Evolutionary conservation across 169 alveolate species (phyloP).

Genomic region (Eimeria tenella): DNA sequence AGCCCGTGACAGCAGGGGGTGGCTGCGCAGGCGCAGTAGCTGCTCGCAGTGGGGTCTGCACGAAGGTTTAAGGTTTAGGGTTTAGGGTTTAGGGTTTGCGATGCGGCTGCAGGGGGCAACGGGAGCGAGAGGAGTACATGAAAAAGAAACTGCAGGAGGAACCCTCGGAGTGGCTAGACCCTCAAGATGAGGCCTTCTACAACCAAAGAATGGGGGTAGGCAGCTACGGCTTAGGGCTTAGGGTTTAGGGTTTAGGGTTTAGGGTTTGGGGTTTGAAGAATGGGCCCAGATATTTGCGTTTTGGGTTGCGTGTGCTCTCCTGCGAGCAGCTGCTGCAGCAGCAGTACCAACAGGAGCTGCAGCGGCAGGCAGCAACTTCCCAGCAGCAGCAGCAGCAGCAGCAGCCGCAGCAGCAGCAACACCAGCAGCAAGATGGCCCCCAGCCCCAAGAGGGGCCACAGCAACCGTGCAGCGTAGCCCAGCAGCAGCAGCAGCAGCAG

Average conservation of each 20-base stretch:
- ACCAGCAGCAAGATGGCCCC: background rate
- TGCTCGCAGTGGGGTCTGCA: background rate
- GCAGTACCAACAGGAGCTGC: constrained; percentile 34
- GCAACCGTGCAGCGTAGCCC: constrained; percentile 1
- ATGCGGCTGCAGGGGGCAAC: constrained; percentile 83
- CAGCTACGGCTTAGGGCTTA: background rate
- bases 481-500: constrained; percentile 10
- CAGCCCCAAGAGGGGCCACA: background rate
- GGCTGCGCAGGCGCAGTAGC: no score
- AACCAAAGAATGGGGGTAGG: constrained; percentile 72
- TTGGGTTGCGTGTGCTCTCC: background rate
- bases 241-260: constrained; percentile 42
- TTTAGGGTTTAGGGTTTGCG: constrained; percentile 52
- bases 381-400: background rate
- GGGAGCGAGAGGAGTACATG: constrained; percentile 94
- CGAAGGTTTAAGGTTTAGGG: background rate
- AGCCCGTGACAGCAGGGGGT: no score
- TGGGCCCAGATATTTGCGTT: background rate
- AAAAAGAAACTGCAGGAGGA: constrained; percentile 91
- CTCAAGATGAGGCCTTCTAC: constrained; percentile 93
- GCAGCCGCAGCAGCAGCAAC: constrained; percentile 9
- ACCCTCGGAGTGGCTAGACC: constrained; percentile 95
- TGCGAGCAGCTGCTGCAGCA: constrained; percentile 37
- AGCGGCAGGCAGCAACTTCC: background rate
- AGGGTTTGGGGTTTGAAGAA: background rate